phyloP scores from a whole-genome alignment of 2,329 filamentous ascomycete genomes.

The Monilinia polystroma region DNA sequence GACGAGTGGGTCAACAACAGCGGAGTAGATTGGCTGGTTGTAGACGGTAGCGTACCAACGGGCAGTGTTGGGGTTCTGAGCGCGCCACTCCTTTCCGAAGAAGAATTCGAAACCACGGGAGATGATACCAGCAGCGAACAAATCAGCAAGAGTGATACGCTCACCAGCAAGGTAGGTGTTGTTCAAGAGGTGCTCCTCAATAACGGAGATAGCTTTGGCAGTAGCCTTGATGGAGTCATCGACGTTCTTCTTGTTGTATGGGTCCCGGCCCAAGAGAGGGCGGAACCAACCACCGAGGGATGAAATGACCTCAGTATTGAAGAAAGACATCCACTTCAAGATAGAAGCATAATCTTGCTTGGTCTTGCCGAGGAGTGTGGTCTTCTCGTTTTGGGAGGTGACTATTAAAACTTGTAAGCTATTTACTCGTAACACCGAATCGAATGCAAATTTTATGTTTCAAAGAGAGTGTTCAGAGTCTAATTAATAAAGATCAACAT shows the following conservation, averaged over 20 bases:
- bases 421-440: conserved; percentile 25
- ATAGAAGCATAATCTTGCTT: conserved; percentile 99
- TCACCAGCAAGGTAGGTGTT: conserved; percentile 98
- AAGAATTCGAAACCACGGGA: conserved; percentile 89
- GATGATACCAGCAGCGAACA: conserved; percentile 78
- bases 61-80: conserved; percentile 77
- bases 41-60: conserved; percentile 94
- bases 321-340: conserved; percentile 96
- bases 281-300: conserved; percentile 77
- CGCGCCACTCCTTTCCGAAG: conserved; percentile 87
- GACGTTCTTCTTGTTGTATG: conserved; percentile 98
- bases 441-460: conserved; percentile 24
- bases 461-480: conserved; percentile 65
- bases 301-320: conserved; percentile 82
- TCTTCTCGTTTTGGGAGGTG: conserved; percentile 99
- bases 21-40: conserved; percentile 89
- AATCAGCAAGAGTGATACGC: conserved; percentile 93
- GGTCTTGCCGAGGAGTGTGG: conserved; percentile 97
- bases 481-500: conserved; percentile 79
- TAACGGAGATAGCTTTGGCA: conserved; percentile 64
- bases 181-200: conserved; percentile 84
- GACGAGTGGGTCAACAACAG: conserved; percentile 70
- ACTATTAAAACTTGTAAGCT: conserved; percentile 55
- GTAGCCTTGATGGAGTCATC: conserved; percentile 74
- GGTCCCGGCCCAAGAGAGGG: conserved; percentile 75